Percentiles rank a stretch among this genome's conserved stretches.
Evolutionary conservation across 148 eudicot species (phyloP).

Genomic region (Camellia granthamiana): DNA sequence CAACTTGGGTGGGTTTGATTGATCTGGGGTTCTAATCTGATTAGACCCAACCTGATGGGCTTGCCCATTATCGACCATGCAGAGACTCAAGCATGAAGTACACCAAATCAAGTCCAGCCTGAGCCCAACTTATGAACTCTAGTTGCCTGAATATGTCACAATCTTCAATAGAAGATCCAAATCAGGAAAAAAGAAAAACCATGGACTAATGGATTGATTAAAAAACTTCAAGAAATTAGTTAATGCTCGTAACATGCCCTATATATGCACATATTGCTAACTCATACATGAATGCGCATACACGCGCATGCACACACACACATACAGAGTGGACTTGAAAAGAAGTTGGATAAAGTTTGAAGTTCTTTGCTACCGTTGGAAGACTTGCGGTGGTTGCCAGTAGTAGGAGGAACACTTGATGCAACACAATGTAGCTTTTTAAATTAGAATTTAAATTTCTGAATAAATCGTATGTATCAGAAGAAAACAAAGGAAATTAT

Average conservation of each 20-base stretch:
- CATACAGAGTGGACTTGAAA: not conserved
- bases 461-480: not conserved
- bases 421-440: not conserved
- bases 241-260: not conserved
- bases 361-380: not conserved
- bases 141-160: not conserved
- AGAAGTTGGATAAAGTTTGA: not conserved
- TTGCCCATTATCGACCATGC: too few relatives aligned
- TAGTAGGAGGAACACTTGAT: slow-evolving; percentile 9
- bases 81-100: not conserved
- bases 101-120: not conserved
- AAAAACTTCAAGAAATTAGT: not conserved
- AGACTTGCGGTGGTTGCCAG: not conserved
- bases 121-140: not conserved
- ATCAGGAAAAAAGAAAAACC: not conserved
- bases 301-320: not conserved
- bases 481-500: not conserved
- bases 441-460: not conserved
- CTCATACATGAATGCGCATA: not conserved
- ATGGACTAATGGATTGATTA: not conserved
- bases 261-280: not conserved
- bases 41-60: not conserved
- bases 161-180: not conserved
- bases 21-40: not conserved
- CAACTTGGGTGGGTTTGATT: not conserved